A percentile compares a stretch with the other conserved stretches of the same genome.
Conservation (phyloP, 2,329 filamentous ascomycete genomes). For the Cadophora luteo-olivacea region DNA sequence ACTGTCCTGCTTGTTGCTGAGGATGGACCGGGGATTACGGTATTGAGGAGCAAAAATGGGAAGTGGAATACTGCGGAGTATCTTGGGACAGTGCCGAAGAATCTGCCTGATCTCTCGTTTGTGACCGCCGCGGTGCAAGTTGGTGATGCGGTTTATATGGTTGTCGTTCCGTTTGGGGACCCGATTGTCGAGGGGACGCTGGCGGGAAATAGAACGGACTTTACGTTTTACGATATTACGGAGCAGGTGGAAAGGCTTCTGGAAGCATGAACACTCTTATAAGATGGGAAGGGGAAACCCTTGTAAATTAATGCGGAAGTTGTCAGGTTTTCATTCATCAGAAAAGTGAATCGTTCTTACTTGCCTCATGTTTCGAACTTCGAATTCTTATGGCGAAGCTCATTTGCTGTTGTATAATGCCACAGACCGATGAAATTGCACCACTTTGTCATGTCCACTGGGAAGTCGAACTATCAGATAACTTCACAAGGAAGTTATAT, state of each 20-base stretch:
- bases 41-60: constrained; percentile 22
- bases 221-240: constrained; percentile 26
- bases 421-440: too few relatives aligned
- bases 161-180: constrained; percentile 12
- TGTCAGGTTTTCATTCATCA: too few relatives aligned
- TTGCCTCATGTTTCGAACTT: too few relatives aligned
- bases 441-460: too few relatives aligned
- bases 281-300: too few relatives aligned
- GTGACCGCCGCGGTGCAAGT: constrained; percentile 14
- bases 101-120: background rate
- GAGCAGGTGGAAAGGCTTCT: constrained; percentile 22
- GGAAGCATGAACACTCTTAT: background rate
- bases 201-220: constrained; percentile 18
- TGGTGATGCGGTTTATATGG: constrained; percentile 19
- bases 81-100: constrained; percentile 17
- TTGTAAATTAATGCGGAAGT: too few relatives aligned
- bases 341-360: too few relatives aligned
- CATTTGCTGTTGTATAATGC: too few relatives aligned
- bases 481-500: too few relatives aligned
- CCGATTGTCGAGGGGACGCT: background rate
- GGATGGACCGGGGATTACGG: constrained; percentile 14
- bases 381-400: too few relatives aligned
- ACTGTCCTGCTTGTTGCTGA: constrained; percentile 23
- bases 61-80: constrained; percentile 26
- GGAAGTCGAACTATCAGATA: too few relatives aligned